Conservation (phyloP, 1,139 yeast species). For the Nakaseomyces delphensis region DNA sequence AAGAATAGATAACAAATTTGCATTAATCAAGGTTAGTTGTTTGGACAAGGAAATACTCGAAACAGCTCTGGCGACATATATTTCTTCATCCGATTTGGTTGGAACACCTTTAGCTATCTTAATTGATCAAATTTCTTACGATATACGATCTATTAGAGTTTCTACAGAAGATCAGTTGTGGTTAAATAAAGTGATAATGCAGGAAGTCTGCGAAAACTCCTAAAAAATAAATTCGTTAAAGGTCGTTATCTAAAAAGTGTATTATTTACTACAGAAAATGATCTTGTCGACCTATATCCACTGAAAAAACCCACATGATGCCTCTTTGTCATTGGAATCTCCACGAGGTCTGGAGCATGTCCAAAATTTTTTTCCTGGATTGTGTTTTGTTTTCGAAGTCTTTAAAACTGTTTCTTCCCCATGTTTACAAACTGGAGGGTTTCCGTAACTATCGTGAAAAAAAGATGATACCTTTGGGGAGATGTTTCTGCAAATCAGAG, state of each 20-base stretch:
- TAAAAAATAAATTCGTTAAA: not conserved
- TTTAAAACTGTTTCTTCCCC: conserved; percentile 41
- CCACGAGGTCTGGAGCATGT: conserved; percentile 40
- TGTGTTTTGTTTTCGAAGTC: conserved; percentile 39
- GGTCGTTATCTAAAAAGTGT: not conserved
- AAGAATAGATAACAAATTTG: conserved; percentile 18
- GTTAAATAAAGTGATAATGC: conserved; percentile 22
- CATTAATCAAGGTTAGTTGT: conserved; percentile 25
- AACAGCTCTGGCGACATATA: conserved; percentile 29
- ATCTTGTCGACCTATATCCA: conserved; percentile 29
- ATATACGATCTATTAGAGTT: conserved; percentile 13
- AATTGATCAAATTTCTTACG: conserved; percentile 17
- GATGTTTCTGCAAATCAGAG: not conserved
- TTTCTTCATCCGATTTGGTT: conserved; percentile 24
- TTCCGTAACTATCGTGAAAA: conserved; percentile 28
- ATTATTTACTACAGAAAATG: too few relatives aligned
- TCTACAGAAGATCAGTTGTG: conserved; percentile 25
- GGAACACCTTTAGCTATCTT: conserved; percentile 21
- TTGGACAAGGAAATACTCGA: conserved; percentile 27
- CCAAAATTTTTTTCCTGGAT: conserved; percentile 54
- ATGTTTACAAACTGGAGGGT: conserved; percentile 46
- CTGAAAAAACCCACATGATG: conserved; percentile 35
- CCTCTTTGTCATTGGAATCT: conserved; percentile 21
- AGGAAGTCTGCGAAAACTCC: conserved; percentile 13
- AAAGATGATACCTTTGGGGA: not conserved